Evolutionary conservation across 1,139 yeast genomes (phyloP), one percentile per base, ranked within the genome.

Genomic region (Saccharomyces uvarum): DNA sequence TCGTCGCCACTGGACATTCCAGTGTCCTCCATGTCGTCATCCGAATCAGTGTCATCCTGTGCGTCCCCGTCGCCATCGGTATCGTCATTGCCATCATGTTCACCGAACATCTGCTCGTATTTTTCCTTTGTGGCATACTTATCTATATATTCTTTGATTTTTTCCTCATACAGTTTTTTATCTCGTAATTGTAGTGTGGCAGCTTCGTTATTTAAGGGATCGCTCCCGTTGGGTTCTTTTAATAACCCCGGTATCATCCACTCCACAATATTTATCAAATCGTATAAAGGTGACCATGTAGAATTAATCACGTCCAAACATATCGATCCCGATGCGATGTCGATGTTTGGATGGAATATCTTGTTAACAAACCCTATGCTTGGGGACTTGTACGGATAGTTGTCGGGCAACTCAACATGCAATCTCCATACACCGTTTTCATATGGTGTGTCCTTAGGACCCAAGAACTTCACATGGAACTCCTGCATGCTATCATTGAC

Each of bases 261-360:
- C 67, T 93, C 98, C 69, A 93, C 90, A 44, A 93, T 88, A 70
- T 93, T 93, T 62, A 86, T 77, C 63, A 91, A 78, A 52, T 93
- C 98, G 75, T 90, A 93, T 91, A 93, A 88, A 2, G 99, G 99
- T 48, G 96, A 87, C 99, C 99, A 93, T 0, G 98, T 90, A 68
- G 93, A 97, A 71, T 93, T 93, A 62, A 93, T 91, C 38, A 93
- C 99, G 68, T 93, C 99, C 56, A 93, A 81, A 72, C 99, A 93
- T 13, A 93, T 97, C 0, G 95, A 84, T 0, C 99, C 99, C 3
- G 96, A 86, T 29, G 83, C 79, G 67, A 88, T 93, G 66, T 88
- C 96, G 57, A 88, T 88, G 68, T 93, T 93, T 5, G 99, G 99
- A 68, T 93, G 99, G 71, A 83, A 91, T 32, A 93, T 91, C 69